A percentile compares a stretch with the other conserved stretches of the same genome.
phyloP scores from a whole-genome alignment of 2,329 filamentous ascomycete species.

The Rhinocladiella similis region DNA sequence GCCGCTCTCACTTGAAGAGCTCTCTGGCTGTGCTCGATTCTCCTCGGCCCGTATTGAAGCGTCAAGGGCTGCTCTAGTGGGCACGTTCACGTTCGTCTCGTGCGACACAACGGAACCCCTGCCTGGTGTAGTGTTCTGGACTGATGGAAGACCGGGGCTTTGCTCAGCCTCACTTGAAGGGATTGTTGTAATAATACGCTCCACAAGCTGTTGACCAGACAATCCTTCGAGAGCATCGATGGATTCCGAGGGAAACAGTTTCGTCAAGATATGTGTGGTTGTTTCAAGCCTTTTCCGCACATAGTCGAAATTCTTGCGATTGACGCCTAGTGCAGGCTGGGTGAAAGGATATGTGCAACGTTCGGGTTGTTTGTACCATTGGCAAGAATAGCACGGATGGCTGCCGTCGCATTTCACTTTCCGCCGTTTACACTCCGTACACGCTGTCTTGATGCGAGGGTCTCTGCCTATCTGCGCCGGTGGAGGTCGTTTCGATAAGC shows the following conservation, averaged over 20 bases:
- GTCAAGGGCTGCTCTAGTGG: no score
- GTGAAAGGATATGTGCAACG: conserved; percentile 12
- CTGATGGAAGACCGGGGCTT: not conserved
- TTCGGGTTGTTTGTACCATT: conserved; percentile 15
- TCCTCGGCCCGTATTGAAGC: no score
- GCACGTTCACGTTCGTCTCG: no score
- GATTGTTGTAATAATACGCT: not conserved
- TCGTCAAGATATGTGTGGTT: conserved; percentile 10
- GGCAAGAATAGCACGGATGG: conserved; percentile 16
- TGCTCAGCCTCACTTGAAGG: not conserved
- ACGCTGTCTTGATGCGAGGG: conserved; percentile 14
- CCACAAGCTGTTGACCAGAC: conserved; percentile 9
- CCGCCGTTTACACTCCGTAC: conserved; percentile 13
- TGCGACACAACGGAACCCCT: no score
- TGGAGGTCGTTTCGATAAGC: not conserved
- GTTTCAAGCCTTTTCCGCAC: conserved; percentile 13
- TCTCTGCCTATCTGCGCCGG: not conserved
- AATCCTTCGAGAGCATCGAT: conserved; percentile 6
- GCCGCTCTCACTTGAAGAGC: no score
- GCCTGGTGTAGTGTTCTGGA: no score
- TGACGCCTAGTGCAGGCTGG: conserved; percentile 11
- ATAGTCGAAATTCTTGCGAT: conserved; percentile 17
- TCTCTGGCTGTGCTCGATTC: no score
- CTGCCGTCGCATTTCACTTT: conserved; percentile 15
- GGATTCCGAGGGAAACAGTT: conserved; percentile 7